Percentiles rank a stretch among this genome's conserved stretches.
These are phyloP conservation scores for Colletotrichum shisoi DNA, from an alignment of 2,329 filamentous ascomycete genomes.

Conservation along the genomic window DNA sequence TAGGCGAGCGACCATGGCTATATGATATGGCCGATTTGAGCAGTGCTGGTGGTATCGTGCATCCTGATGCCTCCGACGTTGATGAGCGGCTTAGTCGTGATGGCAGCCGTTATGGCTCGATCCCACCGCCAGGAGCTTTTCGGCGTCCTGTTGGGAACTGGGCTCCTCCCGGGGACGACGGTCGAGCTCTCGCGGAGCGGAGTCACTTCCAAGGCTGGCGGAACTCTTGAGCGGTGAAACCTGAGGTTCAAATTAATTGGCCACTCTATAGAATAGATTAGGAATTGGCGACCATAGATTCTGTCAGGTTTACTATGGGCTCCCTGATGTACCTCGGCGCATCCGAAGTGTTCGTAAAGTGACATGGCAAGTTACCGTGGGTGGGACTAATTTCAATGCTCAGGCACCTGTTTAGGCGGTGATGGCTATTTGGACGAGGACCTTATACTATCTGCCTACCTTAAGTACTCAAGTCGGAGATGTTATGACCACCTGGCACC, in stretches of 20 bases:
- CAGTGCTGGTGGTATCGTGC: slow-evolving; percentile 52
- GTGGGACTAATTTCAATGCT: no score
- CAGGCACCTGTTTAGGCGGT: no score
- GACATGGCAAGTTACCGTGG: background rate
- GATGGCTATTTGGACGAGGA: background rate
- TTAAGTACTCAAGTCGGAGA: background rate
- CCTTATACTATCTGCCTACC: background rate
- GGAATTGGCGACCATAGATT: background rate
- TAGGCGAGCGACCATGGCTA: slow-evolving; percentile 51
- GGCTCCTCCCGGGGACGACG: slow-evolving; percentile 54
- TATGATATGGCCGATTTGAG: slow-evolving; percentile 45
- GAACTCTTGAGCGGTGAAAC: background rate
- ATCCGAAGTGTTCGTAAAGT: background rate
- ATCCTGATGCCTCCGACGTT: slow-evolving; percentile 49
- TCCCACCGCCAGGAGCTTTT: slow-evolving; percentile 46
- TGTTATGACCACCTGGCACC: background rate
- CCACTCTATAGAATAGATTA: slow-evolving; percentile 15
- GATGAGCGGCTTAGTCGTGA: slow-evolving; percentile 50
- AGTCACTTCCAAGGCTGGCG: slow-evolving; percentile 4
- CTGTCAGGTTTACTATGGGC: background rate
- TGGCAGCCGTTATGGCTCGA: slow-evolving; percentile 50
- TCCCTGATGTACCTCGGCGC: background rate
- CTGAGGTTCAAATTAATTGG: background rate
- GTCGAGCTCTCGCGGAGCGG: slow-evolving; percentile 40
- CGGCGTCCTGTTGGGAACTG: slow-evolving; percentile 48